Evolutionary conservation across 208 protist genomes (phyloP).

Genomic region (Crithidia sp.): DNA sequence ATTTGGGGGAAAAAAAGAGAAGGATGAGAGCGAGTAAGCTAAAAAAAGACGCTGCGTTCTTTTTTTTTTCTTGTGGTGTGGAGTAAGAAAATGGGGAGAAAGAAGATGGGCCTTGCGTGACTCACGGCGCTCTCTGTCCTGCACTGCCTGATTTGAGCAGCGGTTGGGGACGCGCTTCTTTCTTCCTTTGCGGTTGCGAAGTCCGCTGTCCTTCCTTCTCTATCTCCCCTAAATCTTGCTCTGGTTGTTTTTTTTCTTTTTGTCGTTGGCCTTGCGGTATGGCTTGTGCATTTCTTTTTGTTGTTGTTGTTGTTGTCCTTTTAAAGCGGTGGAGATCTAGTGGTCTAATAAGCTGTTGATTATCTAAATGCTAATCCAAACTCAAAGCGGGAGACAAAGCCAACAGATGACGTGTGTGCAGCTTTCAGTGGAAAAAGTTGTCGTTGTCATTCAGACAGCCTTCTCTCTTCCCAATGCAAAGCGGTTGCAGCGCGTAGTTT

Average conservation of each 20-base stretch:
- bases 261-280: neutral
- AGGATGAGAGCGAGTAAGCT: neutral
- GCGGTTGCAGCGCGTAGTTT: neutral
- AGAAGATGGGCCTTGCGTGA: too few species aligned
- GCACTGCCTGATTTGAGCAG: too few species aligned
- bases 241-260: neutral
- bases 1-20: neutral
- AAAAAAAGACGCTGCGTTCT: neutral
- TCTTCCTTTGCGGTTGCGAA: too few species aligned
- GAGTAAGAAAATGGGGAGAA: too few species aligned
- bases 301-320: neutral
- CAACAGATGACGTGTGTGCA: too few species aligned
- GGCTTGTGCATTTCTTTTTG: neutral
- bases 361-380: too few species aligned
- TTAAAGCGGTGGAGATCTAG: neutral
- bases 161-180: too few species aligned
- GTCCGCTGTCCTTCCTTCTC: neutral
- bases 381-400: too few species aligned
- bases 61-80: slow-evolving; percentile 4
- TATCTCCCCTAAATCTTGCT: neutral
- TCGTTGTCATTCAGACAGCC: too few species aligned
- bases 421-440: too few species aligned
- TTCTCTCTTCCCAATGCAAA: neutral
- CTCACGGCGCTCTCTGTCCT: too few species aligned
- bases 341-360: neutral